Percentiles rank a stretch among this genome's conserved stretches.
Conservation (phyloP, 345 rosid species). For the Mangifera indica region DNA sequence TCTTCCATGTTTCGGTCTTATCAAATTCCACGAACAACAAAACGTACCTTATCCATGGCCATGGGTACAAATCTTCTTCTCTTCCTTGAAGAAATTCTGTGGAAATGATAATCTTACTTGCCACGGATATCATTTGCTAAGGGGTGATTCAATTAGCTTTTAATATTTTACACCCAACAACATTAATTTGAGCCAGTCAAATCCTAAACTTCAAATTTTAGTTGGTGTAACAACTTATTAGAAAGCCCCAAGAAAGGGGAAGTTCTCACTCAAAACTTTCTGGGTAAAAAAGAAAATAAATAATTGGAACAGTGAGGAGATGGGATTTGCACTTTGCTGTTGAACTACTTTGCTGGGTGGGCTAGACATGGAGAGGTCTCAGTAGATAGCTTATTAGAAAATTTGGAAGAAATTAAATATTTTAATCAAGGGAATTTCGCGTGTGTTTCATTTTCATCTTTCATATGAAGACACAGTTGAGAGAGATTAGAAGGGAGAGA, state of each 20-base stretch:
- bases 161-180: no score
- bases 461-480: no score
- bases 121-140: slow-evolving; percentile 23
- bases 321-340: slow-evolving; percentile 31
- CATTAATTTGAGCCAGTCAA: no score
- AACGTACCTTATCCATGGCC: no score
- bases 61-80: slow-evolving; percentile 8
- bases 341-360: slow-evolving; percentile 37
- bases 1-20: no score
- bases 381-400: neutral
- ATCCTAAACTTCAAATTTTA: neutral
- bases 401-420: neutral
- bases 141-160: neutral
- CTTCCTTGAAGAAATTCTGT: neutral
- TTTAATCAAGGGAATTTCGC: no score
- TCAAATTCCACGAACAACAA: no score
- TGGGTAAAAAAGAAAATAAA: neutral
- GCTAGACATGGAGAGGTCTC: slow-evolving; percentile 4
- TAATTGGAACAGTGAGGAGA: neutral
- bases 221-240: slow-evolving; percentile 30
- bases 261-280: neutral
- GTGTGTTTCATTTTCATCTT: no score
- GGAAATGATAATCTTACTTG: slow-evolving; percentile 4
- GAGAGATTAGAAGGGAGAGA: no score
- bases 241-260: neutral